Conservation (phyloP, 2,329 filamentous ascomycete genomes). For the Beauveria scarabaeidicola region DNA sequence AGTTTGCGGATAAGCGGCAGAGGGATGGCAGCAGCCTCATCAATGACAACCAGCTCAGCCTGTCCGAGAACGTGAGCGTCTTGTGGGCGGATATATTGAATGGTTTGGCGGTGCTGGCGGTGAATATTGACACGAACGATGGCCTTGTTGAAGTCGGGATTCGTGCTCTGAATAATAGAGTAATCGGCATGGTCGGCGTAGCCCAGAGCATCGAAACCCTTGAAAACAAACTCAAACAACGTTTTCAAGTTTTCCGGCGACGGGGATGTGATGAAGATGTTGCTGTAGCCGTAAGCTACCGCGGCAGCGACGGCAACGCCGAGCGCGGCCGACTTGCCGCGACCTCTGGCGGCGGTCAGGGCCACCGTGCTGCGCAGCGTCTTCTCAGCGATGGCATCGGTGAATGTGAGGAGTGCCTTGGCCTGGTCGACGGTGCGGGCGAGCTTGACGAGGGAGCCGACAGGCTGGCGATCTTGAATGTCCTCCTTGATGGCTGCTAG, state of each 20-base stretch:
- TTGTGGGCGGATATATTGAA: constrained; percentile 96
- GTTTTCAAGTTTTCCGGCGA: constrained; percentile 98
- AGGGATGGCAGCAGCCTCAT: constrained; percentile 94
- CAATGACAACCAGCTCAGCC: constrained; percentile 90
- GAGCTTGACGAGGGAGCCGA: constrained; percentile 74
- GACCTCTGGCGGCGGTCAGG: constrained; percentile 84
- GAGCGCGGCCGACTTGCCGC: constrained; percentile 93
- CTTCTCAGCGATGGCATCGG: constrained; percentile 94
- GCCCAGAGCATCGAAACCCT: constrained; percentile 88
- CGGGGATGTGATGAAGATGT: constrained; percentile 97
- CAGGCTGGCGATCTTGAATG: constrained; percentile 73
- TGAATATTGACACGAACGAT: constrained; percentile 96
- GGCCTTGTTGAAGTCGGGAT: constrained; percentile 98
- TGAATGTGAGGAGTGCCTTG: constrained; percentile 92
- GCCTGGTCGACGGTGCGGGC: constrained; percentile 92
- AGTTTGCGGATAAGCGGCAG: constrained; percentile 85
- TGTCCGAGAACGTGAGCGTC: constrained; percentile 93
- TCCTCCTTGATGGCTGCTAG: constrained; percentile 82
- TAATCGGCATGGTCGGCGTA: constrained; percentile 96
- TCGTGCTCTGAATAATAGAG: constrained; percentile 95
- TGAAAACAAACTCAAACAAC: constrained; percentile 96
- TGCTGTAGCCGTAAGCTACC: constrained; percentile 93
- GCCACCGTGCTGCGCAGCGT: constrained; percentile 89
- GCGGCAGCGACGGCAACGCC: constrained; percentile 92
- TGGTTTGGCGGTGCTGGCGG: constrained; percentile 89